These are phyloP conservation scores for Pugionium cornutum DNA, from an alignment of 345 rosid genomes.

Conservation along the genomic window DNA sequence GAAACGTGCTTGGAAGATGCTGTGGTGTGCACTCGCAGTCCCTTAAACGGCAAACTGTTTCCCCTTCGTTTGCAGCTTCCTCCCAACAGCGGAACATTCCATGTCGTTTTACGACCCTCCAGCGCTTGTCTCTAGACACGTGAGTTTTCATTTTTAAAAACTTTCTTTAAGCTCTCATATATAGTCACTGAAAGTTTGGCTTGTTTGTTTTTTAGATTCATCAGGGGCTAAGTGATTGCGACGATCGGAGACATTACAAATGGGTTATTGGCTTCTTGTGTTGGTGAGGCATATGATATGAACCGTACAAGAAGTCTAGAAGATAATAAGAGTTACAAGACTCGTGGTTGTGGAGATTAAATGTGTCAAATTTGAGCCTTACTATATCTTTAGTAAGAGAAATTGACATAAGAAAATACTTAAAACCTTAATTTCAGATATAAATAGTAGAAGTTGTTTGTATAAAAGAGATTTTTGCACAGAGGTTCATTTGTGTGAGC, in stretches of 20 bases:
- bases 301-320: not conserved
- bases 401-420: no score
- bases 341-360: no score
- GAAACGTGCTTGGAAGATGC: constrained; percentile 67
- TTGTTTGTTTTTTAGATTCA: constrained; percentile 16
- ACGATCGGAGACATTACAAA: not conserved
- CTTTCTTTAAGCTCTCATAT: not conserved
- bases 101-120: constrained; percentile 64
- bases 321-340: no score
- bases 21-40: constrained; percentile 86
- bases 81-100: constrained; percentile 77
- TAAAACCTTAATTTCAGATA: no score
- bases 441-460: no score
- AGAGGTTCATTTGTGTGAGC: constrained; percentile 6
- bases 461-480: no score
- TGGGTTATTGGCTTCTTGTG: constrained; percentile 10
- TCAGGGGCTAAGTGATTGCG: not conserved
- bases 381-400: constrained; percentile 9
- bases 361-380: no score
- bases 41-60: constrained; percentile 77
- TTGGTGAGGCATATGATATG: constrained; percentile 27
- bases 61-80: constrained; percentile 95
- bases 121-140: constrained; percentile 46
- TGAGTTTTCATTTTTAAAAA: constrained; percentile 21
- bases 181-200: not conserved